A percentile compares a stretch with the other conserved stretches of the same genome.
Evolutionary conservation across 2,329 filamentous ascomycete genomes (phyloP).

Genomic region (Xylaria sp.): DNA sequence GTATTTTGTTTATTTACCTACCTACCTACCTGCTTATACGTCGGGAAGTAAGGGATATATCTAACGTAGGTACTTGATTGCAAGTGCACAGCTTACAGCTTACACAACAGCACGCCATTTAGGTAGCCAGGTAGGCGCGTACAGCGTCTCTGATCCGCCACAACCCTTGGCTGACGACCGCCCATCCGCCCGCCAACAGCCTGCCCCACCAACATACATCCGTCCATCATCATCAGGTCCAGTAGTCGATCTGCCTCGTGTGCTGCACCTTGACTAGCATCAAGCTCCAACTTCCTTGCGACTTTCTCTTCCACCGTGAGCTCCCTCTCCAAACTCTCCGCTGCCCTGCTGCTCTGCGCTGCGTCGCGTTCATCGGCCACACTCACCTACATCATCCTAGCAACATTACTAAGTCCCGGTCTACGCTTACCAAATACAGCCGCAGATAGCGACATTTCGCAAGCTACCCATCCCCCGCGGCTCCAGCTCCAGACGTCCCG

Average conservation of each 20-base stretch:
- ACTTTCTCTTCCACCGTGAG: neutral
- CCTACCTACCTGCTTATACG: too few species aligned
- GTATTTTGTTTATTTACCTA: too few species aligned
- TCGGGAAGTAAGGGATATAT: too few species aligned
- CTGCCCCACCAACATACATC: conserved; percentile 19
- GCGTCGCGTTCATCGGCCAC: neutral
- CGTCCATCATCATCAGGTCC: conserved; percentile 15
- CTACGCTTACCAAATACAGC: conserved; percentile 4
- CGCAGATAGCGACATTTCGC: conserved; percentile 2
- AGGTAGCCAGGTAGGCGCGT: neutral
- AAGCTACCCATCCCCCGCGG: conserved; percentile 4
- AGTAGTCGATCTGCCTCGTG: neutral
- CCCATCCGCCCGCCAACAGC: neutral
- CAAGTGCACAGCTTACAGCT: neutral
- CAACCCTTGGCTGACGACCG: neutral
- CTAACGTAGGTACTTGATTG: too few species aligned
- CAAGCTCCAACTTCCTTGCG: neutral
- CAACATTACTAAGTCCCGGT: neutral
- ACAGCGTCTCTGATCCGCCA: conserved; percentile 6
- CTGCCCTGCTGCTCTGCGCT: neutral
- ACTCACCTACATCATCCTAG: neutral
- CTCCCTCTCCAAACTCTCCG: neutral
- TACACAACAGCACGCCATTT: neutral
- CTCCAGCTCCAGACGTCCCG: conserved; percentile 34
- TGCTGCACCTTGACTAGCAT: neutral